Evolutionary conservation across 352 stramenopile species (phyloP), one percentile per base, ranked within the genome.

Genomic region (Globisporangium paddicum): DNA sequence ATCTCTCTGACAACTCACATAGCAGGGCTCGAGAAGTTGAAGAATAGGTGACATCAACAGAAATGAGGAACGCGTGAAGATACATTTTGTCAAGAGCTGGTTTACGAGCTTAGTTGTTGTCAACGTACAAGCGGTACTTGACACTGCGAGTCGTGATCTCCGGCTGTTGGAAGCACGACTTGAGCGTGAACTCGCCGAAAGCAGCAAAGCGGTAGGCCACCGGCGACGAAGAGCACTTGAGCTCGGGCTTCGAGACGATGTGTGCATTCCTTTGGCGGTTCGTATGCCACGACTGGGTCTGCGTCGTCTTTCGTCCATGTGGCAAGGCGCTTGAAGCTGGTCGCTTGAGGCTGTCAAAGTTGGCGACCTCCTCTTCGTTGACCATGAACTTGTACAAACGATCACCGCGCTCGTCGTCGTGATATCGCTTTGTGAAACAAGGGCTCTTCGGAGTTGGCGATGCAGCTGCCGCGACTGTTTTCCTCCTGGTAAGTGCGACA

Each of bases 351-450:
- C 23, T 30, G 19, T 45, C 32, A 5, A 28, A 28, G 10, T 19
- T 16, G 1, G 4, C 26, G 11, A 19, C 25, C 26, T 56, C 23
- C 2, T 5, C 45, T 21, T 46, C 25, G 21, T 32, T n/a, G 19
- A 51, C 11, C 18, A 30, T 16, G 35, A 63, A 46, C 28, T 55
- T 57, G 38, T 58, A 45, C 47, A 63, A 18, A 4, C 38, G 38
- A 38, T 63, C 57, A 4, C 28, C 48, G 28, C n/a, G 47, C n/a
- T 35, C 38, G 25, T 52, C 38, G 48, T 63, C 38, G n/a, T 63
- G 47, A 19, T 58, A 58, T n/a, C 57, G 28, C 11, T 63, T 58
- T 19, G 30, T 35, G 54, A 52, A 60, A 9, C 10, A 52, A 14
- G 54, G 54, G 2, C 14, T 32, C 21, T 60, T 60, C 16, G 19